A percentile compares a stretch with the other conserved stretches of the same genome.
phyloP scores from a whole-genome alignment of 352 stramenopile genomes.

The Globisporangium iwayamae region DNA sequence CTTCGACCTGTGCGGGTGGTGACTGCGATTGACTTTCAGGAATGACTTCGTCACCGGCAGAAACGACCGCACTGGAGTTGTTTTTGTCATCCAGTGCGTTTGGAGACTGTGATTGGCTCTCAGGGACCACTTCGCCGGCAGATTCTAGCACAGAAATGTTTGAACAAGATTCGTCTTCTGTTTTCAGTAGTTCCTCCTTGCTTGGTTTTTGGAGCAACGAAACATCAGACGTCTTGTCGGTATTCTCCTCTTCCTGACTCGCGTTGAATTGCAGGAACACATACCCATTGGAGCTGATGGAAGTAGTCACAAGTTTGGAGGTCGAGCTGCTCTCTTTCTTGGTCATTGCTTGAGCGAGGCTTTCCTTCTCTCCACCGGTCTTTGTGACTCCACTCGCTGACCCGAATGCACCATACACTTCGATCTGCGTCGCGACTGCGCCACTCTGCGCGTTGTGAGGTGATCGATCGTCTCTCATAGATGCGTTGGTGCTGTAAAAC shows the following conservation, averaged over 20 bases:
- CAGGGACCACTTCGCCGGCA: not conserved
- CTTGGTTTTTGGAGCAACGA: not conserved
- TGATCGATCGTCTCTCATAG: not conserved
- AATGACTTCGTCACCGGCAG: not conserved
- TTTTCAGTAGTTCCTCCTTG: not conserved
- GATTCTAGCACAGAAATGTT: not conserved
- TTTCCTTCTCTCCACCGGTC: conserved; percentile 5
- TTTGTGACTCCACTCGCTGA: conserved; percentile 2
- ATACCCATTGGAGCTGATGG: not conserved
- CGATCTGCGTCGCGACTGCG: conserved; percentile 10
- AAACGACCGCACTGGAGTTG: not conserved
- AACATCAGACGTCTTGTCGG: not conserved
- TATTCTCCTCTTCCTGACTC: not conserved
- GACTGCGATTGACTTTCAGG: conserved; percentile 7
- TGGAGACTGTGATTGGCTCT: not conserved
- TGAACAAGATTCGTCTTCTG: not conserved
- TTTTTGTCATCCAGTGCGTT: not conserved
- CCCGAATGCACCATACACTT: conserved; percentile 18
- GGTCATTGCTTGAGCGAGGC: not conserved
- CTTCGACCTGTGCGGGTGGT: not conserved
- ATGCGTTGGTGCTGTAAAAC: not conserved
- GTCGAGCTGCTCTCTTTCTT: not conserved
- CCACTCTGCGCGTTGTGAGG: not conserved
- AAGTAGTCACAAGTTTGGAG: not conserved
- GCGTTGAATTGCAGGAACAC: conserved; percentile 1